Base-by-base conservation (phyloP, 345 rosid genomes). In the Turnera subulata region DNA sequence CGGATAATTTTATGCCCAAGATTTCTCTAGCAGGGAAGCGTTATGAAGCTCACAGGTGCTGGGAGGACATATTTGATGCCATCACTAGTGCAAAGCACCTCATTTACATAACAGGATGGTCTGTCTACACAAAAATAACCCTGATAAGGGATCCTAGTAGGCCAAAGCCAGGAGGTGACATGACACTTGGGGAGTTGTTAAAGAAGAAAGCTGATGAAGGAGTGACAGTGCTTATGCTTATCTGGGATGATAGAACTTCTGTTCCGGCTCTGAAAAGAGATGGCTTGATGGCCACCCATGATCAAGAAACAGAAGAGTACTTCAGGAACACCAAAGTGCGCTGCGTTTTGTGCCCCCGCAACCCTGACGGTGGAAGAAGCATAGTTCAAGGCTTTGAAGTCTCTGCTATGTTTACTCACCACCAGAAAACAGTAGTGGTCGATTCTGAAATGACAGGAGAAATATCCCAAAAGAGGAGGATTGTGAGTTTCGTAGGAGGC, bases 221-320 rank as follows among this genome's bases (percentile, higher is more conserved):
- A 15, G 78, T 88, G 50, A 69, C 51, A 0, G 94, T 91, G 32
- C 66, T 91, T 5, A 23, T 91, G 79, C 82, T 88, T 54, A 83
- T 91, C 42, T 91, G 96, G 97, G 94, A 88, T 52, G 94, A 83
- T 45, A 72, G 86, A 65, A 85, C 94, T 2, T 91, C 94, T 5
- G 55, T 79, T 24, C 48, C 53, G 7, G 48, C 61, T 9, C 38
- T 91, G 6, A 82, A 59, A 65, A 56, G 53, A 59, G 83, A 80
- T 24, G 91, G 96, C 17, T 62, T 88, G 62, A 88, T 91, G 97
- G 71, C 53, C 33, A 91, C 94, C 1, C 97, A 88, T 58, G 96
- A 88, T 64, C 76, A 80, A 67, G 72, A 91, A 29, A 88, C 96
- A 0, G 77, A 50, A 1, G 46, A 24, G 2, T 85, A 70, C 65